A percentile compares a stretch with the other conserved stretches of the same genome.
Conservation (phyloP, 805 yeast species). For the Candida parachauliodes region DNA sequence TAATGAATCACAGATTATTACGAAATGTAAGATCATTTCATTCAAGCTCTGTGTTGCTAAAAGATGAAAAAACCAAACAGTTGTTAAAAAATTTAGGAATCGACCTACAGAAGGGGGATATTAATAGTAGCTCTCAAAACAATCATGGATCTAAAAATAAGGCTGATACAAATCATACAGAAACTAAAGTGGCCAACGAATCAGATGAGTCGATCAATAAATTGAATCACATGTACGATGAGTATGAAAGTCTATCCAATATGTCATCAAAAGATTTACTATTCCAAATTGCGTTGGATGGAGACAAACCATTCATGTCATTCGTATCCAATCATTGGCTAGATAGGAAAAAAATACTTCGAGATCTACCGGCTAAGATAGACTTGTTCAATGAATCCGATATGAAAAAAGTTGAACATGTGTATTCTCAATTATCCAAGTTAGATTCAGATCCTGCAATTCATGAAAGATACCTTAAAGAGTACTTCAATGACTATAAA, state of each 20-base stretch:
- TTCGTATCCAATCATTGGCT: conserved; percentile 32
- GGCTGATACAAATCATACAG: neutral
- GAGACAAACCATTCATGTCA: conserved; percentile 32
- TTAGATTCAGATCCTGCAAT: conserved; percentile 36
- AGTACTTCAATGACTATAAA: conserved; percentile 28
- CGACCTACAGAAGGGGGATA: conserved; percentile 30
- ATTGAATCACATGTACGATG: conserved; percentile 4
- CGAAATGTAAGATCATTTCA: neutral
- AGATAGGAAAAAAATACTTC: conserved; percentile 27
- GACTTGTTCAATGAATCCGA: conserved; percentile 29
- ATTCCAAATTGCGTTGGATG: conserved; percentile 33
- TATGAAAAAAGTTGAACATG: conserved; percentile 24
- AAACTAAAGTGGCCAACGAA: neutral
- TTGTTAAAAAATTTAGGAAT: conserved; percentile 30
- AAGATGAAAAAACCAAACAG: conserved; percentile 22
- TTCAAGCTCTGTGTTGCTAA: conserved; percentile 4
- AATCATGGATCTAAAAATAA: conserved; percentile 1
- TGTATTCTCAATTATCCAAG: conserved; percentile 27
- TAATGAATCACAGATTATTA: neutral
- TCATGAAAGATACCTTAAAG: conserved; percentile 34
- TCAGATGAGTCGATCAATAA: neutral
- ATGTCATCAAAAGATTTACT: conserved; percentile 37
- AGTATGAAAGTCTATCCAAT: conserved; percentile 11
- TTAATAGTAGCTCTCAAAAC: conserved; percentile 10
- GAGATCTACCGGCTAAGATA: conserved; percentile 33